These are phyloP conservation scores for Gnaphalium uliginosum DNA, from an alignment of 129 eudicot genomes.

Conservation along the genomic window DNA sequence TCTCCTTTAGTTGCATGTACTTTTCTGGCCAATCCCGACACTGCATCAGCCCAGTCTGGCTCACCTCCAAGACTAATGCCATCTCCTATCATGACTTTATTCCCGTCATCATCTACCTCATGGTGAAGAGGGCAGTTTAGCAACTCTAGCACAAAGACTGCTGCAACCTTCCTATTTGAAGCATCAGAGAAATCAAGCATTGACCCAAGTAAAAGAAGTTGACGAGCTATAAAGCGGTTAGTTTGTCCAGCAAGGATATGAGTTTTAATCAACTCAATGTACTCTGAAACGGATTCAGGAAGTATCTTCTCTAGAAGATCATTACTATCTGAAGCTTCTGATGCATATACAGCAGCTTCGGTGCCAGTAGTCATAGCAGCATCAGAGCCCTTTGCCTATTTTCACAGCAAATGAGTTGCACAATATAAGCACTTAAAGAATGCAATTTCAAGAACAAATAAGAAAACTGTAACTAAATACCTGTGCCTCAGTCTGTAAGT, in stretches of 20 bases:
- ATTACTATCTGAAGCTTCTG: slow-evolving; percentile 88
- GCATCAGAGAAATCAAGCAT: slow-evolving; percentile 96
- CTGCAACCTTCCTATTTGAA: slow-evolving; percentile 71
- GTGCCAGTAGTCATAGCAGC: slow-evolving; percentile 87
- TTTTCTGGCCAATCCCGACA: slow-evolving; percentile 62
- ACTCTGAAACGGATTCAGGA: slow-evolving; percentile 80
- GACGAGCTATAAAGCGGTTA: slow-evolving; percentile 76
- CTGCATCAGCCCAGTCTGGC: slow-evolving; percentile 85
- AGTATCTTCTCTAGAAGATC: slow-evolving; percentile 86
- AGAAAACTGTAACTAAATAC: slow-evolving; percentile 34
- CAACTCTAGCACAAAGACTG: slow-evolving; percentile 64
- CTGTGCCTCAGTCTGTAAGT: slow-evolving; percentile 74
- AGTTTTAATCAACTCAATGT: slow-evolving; percentile 73
- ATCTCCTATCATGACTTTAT: slow-evolving; percentile 77
- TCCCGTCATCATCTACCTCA: slow-evolving; percentile 73
- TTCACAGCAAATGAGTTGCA: not conserved
- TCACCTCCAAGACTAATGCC: slow-evolving; percentile 94
- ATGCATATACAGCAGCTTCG: slow-evolving; percentile 96
- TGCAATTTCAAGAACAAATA: not conserved
- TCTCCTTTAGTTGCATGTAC: slow-evolving; percentile 86
- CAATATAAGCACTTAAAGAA: not conserved
- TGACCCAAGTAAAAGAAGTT: slow-evolving; percentile 78
- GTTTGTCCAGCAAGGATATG: slow-evolving; percentile 82
- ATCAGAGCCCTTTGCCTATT: slow-evolving; percentile 90
- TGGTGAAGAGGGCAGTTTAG: slow-evolving; percentile 65